Conservation (phyloP, 768 basidiomycete genomes). For the Serendipita sp. region DNA sequence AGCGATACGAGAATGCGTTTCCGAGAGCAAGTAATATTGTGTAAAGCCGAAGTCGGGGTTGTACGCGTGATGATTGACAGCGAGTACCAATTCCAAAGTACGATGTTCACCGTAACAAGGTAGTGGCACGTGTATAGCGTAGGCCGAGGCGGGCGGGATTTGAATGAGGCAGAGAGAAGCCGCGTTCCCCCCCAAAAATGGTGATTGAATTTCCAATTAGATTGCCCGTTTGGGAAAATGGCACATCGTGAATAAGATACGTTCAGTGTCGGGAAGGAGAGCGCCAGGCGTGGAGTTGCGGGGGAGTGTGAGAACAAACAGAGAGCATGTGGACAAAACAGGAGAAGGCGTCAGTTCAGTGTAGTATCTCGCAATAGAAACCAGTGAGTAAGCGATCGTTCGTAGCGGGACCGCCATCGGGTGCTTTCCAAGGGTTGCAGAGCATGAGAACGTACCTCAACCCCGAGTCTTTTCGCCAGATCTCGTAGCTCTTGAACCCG, state of each 20-base stretch:
- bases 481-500: slow-evolving; percentile 46
- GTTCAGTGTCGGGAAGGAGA: background rate
- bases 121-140: background rate
- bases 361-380: background rate
- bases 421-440: background rate
- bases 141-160: background rate
- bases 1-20: background rate
- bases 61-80: background rate
- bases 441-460: slow-evolving; percentile 35
- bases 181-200: too few species aligned
- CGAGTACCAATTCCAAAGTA: background rate
- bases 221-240: too few species aligned
- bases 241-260: background rate
- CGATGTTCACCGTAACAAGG: background rate
- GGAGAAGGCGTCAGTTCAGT: background rate
- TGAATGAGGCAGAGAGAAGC: too few species aligned
- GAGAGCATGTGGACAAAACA: background rate
- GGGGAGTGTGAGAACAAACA: too few species aligned
- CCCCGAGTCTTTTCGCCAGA: slow-evolving; percentile 43
- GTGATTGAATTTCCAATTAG: too few species aligned
- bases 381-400: too few species aligned
- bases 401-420: background rate
- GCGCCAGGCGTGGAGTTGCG: background rate
- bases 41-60: background rate
- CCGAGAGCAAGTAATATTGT: background rate